Base-by-base conservation (phyloP, 768 basidiomycete genomes). In the Coprinellus aureogranulatus region DNA sequence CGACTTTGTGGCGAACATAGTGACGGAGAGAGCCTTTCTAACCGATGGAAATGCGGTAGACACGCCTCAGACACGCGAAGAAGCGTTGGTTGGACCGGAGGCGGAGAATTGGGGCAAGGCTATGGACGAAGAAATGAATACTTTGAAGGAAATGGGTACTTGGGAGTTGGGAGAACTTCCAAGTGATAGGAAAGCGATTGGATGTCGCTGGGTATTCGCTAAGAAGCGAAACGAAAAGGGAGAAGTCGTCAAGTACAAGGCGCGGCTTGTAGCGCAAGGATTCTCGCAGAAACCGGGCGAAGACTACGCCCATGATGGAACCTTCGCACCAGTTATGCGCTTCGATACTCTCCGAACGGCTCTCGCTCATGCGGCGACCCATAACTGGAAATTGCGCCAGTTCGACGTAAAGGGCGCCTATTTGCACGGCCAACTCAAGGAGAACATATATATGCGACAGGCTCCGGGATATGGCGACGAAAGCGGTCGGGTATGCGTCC, bases 231-330 rank as follows among this genome's bases (percentile, higher is more conserved):
- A 68, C 40, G 59, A 65, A 2, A 44, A 59, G 16, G 62, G 63
- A 11, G 64, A 65, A 25, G 26, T 67, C 12, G 55, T 64, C 2
- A 42, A 54, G 25, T 66, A 66, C 54, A 68, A 68, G 40, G 67
- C 64, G 2, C 47, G 54, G 18, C 48, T 67, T 0, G 62, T 68
- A 3, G 74, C 76, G 0, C 70, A 76, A 54, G 76, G 80, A 1
- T 78, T 73, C 60, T 66, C 67, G 0, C 79, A 80, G 60, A 61
- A 71, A 1, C 71, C 69, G 8, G 73, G 77, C 1, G 57, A 75
- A 16, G 74, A 79, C 53, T 68, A 69, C 49, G 67, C 74, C 25
- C 5, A n/a, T 25, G n/a, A 52, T 22, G 27, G 28, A 12, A 73
- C 69, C 1, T 75, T 62, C 54, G 63, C 65, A 0, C 72, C 72